Percentiles rank a stretch among this genome's conserved stretches.
These are phyloP conservation scores for Sporothrix euskadiensis DNA, from an alignment of 2,329 filamentous ascomycete genomes.

Conservation along the genomic window DNA sequence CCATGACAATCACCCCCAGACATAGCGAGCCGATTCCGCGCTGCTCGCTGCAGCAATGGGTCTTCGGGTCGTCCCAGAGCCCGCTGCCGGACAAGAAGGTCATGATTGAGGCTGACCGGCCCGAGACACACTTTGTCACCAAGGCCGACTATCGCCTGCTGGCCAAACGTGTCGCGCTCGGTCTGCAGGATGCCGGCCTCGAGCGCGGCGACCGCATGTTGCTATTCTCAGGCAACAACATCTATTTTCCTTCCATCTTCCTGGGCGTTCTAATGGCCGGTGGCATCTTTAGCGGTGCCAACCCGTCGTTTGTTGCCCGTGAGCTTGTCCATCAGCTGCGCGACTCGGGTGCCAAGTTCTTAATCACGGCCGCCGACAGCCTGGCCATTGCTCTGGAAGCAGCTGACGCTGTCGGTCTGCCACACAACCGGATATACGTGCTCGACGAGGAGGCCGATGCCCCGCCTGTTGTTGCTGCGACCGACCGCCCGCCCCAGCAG, in stretches of 20 bases:
- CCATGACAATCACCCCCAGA: slow-evolving; percentile 52
- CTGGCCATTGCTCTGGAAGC: slow-evolving; percentile 67
- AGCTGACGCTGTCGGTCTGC: slow-evolving; percentile 58
- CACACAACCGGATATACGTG: slow-evolving; percentile 59
- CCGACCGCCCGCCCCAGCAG: not conserved
- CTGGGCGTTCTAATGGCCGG: slow-evolving; percentile 76
- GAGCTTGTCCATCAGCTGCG: slow-evolving; percentile 75
- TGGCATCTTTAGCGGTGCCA: slow-evolving; percentile 69
- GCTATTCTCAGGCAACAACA: slow-evolving; percentile 70
- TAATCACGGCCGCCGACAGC: slow-evolving; percentile 63
- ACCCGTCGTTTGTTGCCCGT: slow-evolving; percentile 55
- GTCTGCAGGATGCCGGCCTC: slow-evolving; percentile 64
- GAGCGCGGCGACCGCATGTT: slow-evolving; percentile 69
- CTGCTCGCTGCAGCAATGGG: slow-evolving; percentile 57
- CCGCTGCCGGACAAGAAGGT: slow-evolving; percentile 47
- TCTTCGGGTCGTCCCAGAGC: slow-evolving; percentile 52
- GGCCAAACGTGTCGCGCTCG: slow-evolving; percentile 70
- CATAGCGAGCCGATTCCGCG: slow-evolving; percentile 48
- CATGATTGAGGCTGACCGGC: slow-evolving; percentile 65
- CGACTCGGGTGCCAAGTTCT: slow-evolving; percentile 67
- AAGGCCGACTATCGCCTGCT: slow-evolving; percentile 65
- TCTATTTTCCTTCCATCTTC: slow-evolving; percentile 71
- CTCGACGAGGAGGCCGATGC: slow-evolving; percentile 57
- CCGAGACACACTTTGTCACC: slow-evolving; percentile 67
- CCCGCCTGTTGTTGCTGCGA: slow-evolving; percentile 37